A percentile compares a stretch with the other conserved stretches of the same genome.
Conservation (phyloP, 345 rosid genomes). For the Anacardium occidentale region DNA sequence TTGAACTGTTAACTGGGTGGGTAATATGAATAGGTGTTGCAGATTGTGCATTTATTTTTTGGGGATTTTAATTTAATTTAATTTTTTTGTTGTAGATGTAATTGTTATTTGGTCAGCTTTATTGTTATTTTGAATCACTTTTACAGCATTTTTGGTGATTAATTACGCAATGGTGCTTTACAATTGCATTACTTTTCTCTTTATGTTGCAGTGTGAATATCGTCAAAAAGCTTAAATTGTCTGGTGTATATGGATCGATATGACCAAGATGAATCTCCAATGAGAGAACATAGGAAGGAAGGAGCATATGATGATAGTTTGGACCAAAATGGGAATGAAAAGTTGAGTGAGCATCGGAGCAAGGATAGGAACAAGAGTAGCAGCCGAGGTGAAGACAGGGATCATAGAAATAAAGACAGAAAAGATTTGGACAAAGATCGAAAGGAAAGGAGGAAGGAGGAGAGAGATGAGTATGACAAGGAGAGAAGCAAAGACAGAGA, state of each 20-base stretch:
- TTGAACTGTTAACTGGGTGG: too few species aligned
- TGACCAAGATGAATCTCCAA: conserved; percentile 25
- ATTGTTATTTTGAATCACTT: background rate
- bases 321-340: conserved; percentile 24
- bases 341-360: conserved; percentile 30
- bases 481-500: conserved; percentile 41
- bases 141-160: background rate
- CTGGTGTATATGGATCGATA: conserved; percentile 10
- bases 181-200: background rate
- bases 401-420: conserved; percentile 36
- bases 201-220: background rate
- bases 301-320: conserved; percentile 28
- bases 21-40: too few species aligned
- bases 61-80: too few species aligned
- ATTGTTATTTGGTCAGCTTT: background rate
- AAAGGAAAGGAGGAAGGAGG: conserved; percentile 39
- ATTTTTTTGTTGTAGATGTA: too few species aligned
- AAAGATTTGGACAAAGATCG: conserved; percentile 25
- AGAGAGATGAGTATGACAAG: conserved; percentile 32
- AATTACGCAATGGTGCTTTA: background rate
- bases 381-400: conserved; percentile 35
- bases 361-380: conserved; percentile 34
- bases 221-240: background rate
- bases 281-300: conserved; percentile 31
- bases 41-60: too few species aligned